Base-by-base conservation (phyloP, 2,329 filamentous ascomycete species). In the Fusarium xylarioides region DNA sequence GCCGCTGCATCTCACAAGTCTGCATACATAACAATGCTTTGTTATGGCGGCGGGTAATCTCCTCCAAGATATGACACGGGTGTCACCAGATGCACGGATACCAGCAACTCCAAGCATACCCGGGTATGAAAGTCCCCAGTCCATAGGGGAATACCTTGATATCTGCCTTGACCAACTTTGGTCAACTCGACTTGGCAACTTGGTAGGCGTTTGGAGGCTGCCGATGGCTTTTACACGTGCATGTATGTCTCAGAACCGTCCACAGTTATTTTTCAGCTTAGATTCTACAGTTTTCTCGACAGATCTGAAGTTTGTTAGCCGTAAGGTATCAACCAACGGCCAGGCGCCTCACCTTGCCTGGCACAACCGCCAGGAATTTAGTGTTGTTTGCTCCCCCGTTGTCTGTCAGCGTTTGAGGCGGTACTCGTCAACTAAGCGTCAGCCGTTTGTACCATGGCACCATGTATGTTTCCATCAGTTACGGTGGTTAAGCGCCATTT, bases 351-450 rank as follows among this genome's bases (percentile, higher is more conserved):
- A 4, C 19, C 18, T 46, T 15, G 26, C 44, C 46, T 63, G n/a
- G 42, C 49, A 44, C 32, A 46, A 46, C 43, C 62, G 32, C 58
- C 34, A 38, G 50, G 28, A 32, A 30, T 21, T 40, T 47, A 53
- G 52, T 34, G 15, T 43, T 63, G 66, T 71, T 73, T 74, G 61
- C 34, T 42, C 34, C 46, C 42, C 26, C 21, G 19, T 46, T 40
- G 19, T 28, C 35, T 56, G 28, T 52, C 44, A 35, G 49, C 26
- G 26, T 40, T 50, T 30, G 56, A 37, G 19, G 23, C 14, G 23
- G 23, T 19, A 37, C 32, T 35, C 18, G 11, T 52, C 49, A 6
- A 52, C 32, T 19, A 26, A 37, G 49, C 23, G 26, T 46, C 15
- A 32, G n/a, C 40, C 14, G 34, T 58, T 37, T 58, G 23, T 23